These are phyloP conservation scores for Myxozyma geophila DNA, from an alignment of 805 yeast species.

Conservation along the genomic window DNA sequence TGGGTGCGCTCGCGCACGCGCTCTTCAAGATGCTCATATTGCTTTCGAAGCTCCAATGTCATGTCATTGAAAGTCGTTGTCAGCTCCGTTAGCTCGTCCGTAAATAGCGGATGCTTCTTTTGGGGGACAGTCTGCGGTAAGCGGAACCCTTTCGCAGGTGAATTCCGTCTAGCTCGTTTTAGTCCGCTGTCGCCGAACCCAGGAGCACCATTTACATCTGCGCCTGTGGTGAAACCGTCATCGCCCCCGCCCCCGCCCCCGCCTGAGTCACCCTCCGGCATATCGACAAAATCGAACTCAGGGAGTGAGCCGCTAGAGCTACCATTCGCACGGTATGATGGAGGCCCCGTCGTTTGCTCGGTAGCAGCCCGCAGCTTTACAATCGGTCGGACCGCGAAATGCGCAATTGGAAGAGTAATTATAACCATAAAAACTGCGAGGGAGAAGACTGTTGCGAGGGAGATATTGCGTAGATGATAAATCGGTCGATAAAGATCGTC, in stretches of 20 bases:
- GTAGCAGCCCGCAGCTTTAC: conserved; percentile 79
- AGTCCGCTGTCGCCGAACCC: not conserved
- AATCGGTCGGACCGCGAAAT: conserved; percentile 83
- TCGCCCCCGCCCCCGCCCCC: conserved; percentile 8
- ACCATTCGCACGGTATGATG: conserved; percentile 10
- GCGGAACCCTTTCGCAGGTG: conserved; percentile 15
- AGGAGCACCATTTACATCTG: not conserved
- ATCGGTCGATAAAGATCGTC: conserved; percentile 66
- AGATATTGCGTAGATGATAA: conserved; percentile 63
- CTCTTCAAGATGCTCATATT: conserved; percentile 83
- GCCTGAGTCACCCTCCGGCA: not conserved
- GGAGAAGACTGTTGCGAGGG: conserved; percentile 77
- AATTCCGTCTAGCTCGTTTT: not conserved
- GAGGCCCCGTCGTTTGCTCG: conserved; percentile 55
- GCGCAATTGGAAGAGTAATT: conserved; percentile 81
- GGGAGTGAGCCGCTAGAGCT: not conserved
- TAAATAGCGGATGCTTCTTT: conserved; percentile 45
- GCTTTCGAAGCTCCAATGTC: conserved; percentile 85
- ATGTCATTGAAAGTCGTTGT: conserved; percentile 88
- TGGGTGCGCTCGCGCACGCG: conserved; percentile 84
- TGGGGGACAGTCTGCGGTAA: conserved; percentile 32
- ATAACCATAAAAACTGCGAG: conserved; percentile 74
- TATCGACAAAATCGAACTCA: not conserved
- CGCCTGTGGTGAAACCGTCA: not conserved
- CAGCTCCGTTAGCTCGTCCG: conserved; percentile 86